phyloP scores from a whole-genome alignment of 2,329 filamentous ascomycete genomes.

The Lasiodiplodia hormozganensis region DNA sequence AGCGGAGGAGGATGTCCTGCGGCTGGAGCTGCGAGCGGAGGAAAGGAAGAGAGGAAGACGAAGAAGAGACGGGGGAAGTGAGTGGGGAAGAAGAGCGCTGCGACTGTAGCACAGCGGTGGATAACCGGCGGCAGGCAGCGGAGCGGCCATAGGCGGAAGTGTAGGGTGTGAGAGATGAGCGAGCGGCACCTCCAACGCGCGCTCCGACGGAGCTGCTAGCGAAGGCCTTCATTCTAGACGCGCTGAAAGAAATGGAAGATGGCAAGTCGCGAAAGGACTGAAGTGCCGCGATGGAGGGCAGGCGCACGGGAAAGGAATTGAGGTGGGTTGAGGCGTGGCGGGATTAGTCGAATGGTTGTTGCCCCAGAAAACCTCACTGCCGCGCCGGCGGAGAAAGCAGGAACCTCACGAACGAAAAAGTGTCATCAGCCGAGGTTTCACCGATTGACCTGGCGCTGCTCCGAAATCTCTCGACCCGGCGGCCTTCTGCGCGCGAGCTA shows the following conservation, averaged over 20 bases:
- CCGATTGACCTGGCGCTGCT: background rate
- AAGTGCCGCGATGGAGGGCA: constrained; percentile 15
- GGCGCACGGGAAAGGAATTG: constrained; percentile 14
- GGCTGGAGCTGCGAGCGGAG: constrained; percentile 53
- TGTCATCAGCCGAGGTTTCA: constrained; percentile 7
- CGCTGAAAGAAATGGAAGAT: constrained; percentile 7
- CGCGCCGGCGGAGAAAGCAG: constrained; percentile 24
- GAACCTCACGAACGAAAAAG: constrained; percentile 15
- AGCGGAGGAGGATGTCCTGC: constrained; percentile 48
- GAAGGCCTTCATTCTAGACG: constrained; percentile 54
- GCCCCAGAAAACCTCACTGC: constrained; percentile 26
- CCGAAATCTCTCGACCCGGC: constrained; percentile 14
- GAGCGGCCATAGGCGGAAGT: constrained; percentile 53
- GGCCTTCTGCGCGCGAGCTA: background rate
- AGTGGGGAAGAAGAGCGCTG: constrained; percentile 38
- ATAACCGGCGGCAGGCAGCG: constrained; percentile 57
- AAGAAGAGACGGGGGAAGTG: constrained; percentile 32
- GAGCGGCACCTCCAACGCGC: constrained; percentile 49
- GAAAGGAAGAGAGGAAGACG: constrained; percentile 41
- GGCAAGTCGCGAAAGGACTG: constrained; percentile 4
- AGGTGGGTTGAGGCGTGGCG: constrained; percentile 19
- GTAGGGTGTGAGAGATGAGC: constrained; percentile 42
- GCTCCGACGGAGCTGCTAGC: constrained; percentile 48
- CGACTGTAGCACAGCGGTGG: constrained; percentile 36
- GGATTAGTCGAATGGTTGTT: background rate